phyloP scores from a whole-genome alignment of 2,329 filamentous ascomycete species.

The Fusarium sp. region DNA sequence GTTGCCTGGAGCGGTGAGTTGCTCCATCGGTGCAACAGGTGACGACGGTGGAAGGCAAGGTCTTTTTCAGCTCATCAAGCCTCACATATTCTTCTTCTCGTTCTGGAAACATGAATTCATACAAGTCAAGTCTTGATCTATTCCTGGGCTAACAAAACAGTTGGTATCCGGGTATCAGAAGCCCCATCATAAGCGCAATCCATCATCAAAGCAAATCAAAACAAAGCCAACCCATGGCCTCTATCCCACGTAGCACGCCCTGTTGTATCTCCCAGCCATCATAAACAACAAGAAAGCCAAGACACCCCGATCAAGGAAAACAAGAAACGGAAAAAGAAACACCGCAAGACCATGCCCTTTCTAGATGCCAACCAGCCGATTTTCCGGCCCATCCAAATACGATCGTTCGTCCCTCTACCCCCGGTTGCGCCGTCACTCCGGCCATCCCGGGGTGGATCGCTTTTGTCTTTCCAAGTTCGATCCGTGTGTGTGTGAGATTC shows the following conservation, averaged over 20 bases:
- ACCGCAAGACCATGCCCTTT: constrained; percentile 26
- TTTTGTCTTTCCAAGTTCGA: constrained; percentile 12
- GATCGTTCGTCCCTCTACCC: constrained; percentile 12
- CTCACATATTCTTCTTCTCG: background rate
- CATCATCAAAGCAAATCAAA: constrained; percentile 2
- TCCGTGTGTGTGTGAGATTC: background rate
- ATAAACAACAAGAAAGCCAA: background rate
- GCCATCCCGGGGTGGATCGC: constrained; percentile 11
- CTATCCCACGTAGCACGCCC: background rate
- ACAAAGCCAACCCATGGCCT: background rate
- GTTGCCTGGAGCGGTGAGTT: constrained; percentile 17
- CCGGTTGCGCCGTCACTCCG: constrained; percentile 8
- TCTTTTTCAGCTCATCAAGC: background rate
- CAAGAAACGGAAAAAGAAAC: constrained; percentile 18
- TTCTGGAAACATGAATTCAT: background rate
- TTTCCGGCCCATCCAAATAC: constrained; percentile 19
- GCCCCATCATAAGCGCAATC: constrained; percentile 22
- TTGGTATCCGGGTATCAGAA: constrained; percentile 36
- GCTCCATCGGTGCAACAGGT: background rate
- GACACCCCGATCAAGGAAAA: constrained; percentile 11
- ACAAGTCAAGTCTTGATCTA: constrained; percentile 14
- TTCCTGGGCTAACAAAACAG: constrained; percentile 12
- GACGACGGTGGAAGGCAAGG: background rate
- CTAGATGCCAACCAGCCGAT: constrained; percentile 29
- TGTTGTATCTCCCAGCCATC: background rate